phyloP scores from a whole-genome alignment of 2,329 filamentous ascomycete species.

The Ampelomyces quisqualis region DNA sequence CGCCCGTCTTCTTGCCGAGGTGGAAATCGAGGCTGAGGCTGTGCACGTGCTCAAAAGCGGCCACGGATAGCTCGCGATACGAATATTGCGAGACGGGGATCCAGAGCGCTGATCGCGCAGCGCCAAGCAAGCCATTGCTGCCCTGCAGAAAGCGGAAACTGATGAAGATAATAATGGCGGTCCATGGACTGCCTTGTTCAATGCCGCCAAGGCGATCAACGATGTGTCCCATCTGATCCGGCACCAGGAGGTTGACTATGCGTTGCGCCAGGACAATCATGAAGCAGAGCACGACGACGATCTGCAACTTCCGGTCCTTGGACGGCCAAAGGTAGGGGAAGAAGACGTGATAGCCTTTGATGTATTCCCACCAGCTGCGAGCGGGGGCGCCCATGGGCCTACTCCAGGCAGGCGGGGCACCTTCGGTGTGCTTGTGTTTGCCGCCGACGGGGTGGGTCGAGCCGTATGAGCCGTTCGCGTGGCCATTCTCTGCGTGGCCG shows the following conservation, averaged over 20 bases:
- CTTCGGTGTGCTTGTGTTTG: constrained; percentile 52
- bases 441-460: constrained; percentile 47
- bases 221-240: constrained; percentile 75
- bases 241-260: constrained; percentile 82
- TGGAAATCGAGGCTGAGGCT: constrained; percentile 94
- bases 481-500: constrained; percentile 49
- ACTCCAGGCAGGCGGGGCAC: constrained; percentile 78
- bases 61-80: constrained; percentile 89
- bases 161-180: constrained; percentile 73
- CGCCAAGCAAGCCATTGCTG: constrained; percentile 81
- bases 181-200: constrained; percentile 65
- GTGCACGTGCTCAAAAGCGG: constrained; percentile 96
- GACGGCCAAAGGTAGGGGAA: constrained; percentile 97
- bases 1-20: constrained; percentile 91
- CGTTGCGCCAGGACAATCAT: constrained; percentile 76
- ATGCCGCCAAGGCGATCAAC: constrained; percentile 68
- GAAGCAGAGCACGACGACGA: constrained; percentile 81
- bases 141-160: constrained; percentile 81
- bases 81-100: constrained; percentile 97
- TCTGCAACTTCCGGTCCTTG: constrained; percentile 71
- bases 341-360: constrained; percentile 88
- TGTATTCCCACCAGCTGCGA: constrained; percentile 94
- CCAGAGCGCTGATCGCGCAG: constrained; percentile 81
- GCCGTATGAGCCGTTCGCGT: constrained; percentile 58
- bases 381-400: constrained; percentile 82